Percentiles rank a stretch among this genome's conserved stretches.
These are phyloP conservation scores for Sporothrix curviconia DNA, from an alignment of 2,329 filamentous ascomycete genomes.

Conservation along the genomic window DNA sequence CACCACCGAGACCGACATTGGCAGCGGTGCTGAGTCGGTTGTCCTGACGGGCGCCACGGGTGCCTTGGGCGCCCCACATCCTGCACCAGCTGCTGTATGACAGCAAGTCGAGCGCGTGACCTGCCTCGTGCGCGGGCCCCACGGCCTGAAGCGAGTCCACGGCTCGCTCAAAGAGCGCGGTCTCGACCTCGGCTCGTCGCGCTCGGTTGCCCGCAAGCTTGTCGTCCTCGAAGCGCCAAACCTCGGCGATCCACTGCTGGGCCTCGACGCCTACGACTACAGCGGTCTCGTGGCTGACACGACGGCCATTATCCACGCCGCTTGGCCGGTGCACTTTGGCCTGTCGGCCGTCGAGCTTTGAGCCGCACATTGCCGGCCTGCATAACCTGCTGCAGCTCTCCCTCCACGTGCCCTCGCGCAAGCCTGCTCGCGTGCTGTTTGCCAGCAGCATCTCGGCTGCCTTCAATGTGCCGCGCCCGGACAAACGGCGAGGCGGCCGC, in stretches of 20 bases:
- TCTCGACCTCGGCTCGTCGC: neutral
- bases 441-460: slow-evolving; percentile 18
- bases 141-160: slow-evolving; percentile 14
- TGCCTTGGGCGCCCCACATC: slow-evolving; percentile 35
- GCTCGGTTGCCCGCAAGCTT: slow-evolving; percentile 1
- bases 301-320: slow-evolving; percentile 39
- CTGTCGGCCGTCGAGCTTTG: slow-evolving; percentile 39
- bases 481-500: neutral
- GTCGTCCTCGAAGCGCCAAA: slow-evolving; percentile 13
- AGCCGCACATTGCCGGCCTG: slow-evolving; percentile 37
- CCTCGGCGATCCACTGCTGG: slow-evolving; percentile 23
- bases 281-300: slow-evolving; percentile 25
- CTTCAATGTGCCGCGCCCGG: slow-evolving; percentile 11
- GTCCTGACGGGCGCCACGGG: slow-evolving; percentile 39
- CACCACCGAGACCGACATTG: slow-evolving; percentile 11
- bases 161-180: slow-evolving; percentile 14
- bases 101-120: slow-evolving; percentile 29
- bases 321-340: slow-evolving; percentile 48
- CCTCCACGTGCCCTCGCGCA: slow-evolving; percentile 1
- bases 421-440: slow-evolving; percentile 16
- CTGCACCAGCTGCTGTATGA: slow-evolving; percentile 32
- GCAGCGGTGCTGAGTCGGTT: slow-evolving; percentile 8
- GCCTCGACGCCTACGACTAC: slow-evolving; percentile 28
- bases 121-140: slow-evolving; percentile 22
- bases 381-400: slow-evolving; percentile 35